Evolutionary conservation across 768 basidiomycete genomes (phyloP).

Genomic region (Plicaturopsis crispa): DNA sequence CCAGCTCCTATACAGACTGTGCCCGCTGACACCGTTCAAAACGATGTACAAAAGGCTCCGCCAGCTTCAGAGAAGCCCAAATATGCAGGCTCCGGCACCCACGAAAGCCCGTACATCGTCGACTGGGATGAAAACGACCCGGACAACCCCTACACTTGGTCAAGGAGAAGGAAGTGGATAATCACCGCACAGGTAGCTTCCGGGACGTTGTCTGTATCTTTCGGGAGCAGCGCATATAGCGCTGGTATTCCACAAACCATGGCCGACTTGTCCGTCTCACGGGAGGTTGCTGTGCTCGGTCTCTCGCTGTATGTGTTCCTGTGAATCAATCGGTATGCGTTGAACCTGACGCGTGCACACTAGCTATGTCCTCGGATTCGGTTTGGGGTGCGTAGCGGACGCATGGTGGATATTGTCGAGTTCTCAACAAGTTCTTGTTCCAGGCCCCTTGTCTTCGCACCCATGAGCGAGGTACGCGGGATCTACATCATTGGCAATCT

Average conservation of each 20-base stretch:
- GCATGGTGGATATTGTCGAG: no score
- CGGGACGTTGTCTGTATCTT: conserved; percentile 50
- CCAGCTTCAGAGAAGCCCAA: no score
- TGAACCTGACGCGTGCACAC: no score
- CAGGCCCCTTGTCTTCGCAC: conserved; percentile 48
- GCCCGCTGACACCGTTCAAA: no score
- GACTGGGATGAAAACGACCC: conserved; percentile 44
- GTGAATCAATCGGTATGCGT: no score
- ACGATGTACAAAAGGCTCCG: no score
- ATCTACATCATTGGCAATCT: no score
- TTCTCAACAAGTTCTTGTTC: conserved; percentile 54
- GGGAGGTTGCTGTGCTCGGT: conserved; percentile 47
- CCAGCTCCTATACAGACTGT: no score
- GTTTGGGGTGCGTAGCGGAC: no score
- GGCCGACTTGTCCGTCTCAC: conserved; percentile 38
- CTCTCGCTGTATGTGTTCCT: conserved; percentile 58
- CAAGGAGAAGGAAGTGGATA: conserved; percentile 37
- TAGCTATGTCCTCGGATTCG: no score
- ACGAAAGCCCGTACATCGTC: conserved; percentile 43
- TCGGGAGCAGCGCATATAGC: conserved; percentile 50
- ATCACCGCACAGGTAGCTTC: conserved; percentile 50
- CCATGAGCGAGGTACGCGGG: conserved; percentile 44
- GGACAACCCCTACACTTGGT: conserved; percentile 53
- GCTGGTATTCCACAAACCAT: conserved; percentile 40
- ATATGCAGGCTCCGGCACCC: no score